These are phyloP conservation scores for Hypoxylon sp. DNA, from an alignment of 2,329 filamentous ascomycete species.

Conservation along the genomic window DNA sequence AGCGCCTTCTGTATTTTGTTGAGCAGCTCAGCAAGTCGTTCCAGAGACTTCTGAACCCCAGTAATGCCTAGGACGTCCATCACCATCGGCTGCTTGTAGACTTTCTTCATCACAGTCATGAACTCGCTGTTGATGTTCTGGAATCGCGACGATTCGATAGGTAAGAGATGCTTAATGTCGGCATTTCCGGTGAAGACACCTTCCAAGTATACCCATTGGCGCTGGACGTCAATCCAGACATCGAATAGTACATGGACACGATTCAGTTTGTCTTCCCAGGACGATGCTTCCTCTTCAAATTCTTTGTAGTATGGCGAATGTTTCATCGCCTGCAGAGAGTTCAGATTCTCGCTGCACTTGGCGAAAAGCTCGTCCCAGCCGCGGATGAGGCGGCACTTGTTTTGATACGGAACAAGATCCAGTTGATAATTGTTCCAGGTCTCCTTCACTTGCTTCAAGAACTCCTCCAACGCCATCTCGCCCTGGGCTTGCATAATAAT, in stretches of 20 bases:
- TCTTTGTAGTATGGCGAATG: conserved; percentile 99
- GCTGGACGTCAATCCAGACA: conserved; percentile 99
- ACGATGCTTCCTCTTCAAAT: conserved; percentile 96
- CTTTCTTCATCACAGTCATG: conserved; percentile 99
- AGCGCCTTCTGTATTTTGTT: conserved; percentile 99
- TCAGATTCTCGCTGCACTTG: conserved; percentile 98
- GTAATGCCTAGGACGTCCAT: conserved; percentile 96
- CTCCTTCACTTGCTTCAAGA: conserved; percentile 94
- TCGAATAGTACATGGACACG: conserved; percentile 97
- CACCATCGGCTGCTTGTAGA: conserved; percentile 95
- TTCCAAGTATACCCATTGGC: conserved; percentile 99
- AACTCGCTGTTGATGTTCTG: conserved; percentile 99
- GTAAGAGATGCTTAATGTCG: conserved; percentile 97
- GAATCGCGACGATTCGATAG: conserved; percentile 96
- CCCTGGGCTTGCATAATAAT: conserved; percentile 97
- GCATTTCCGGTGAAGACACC: conserved; percentile 99
- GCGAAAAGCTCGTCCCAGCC: conserved; percentile 99
- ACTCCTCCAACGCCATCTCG: conserved; percentile 98
- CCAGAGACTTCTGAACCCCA: conserved; percentile 94
- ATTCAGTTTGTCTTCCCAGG: conserved; percentile 98
- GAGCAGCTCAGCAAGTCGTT: conserved; percentile 94
- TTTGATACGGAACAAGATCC: conserved; percentile 97
- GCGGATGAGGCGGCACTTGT: conserved; percentile 95
- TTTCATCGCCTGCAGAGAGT: conserved; percentile 97
- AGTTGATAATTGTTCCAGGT: conserved; percentile 96